These are phyloP conservation scores for Tetraselmis chui DNA, from an alignment of 139 green algal genomes.

Conservation along the genomic window DNA sequence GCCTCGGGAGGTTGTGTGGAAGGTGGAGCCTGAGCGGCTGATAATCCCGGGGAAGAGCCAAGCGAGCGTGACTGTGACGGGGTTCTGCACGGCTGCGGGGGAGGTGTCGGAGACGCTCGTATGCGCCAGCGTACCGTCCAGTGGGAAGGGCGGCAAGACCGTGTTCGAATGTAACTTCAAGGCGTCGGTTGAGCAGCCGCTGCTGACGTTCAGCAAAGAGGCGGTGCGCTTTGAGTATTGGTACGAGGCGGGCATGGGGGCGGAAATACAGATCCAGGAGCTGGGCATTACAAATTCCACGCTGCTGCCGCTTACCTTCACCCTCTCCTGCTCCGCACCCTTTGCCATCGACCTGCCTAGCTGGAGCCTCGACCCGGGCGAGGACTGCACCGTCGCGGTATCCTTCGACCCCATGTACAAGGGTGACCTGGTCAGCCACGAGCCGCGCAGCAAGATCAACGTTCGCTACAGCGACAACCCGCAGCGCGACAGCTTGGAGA, in stretches of 20 bases:
- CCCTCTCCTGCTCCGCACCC: conserved; percentile 33
- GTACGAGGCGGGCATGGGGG: conserved; percentile 33
- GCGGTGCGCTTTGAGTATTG: conserved; percentile 49
- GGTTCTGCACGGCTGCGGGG: neutral
- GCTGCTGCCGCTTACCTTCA: conserved; percentile 51
- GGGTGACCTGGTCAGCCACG: conserved; percentile 1
- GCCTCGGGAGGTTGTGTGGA: neutral
- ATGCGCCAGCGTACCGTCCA: neutral
- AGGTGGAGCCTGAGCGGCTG: neutral
- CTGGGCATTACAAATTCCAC: conserved; percentile 24
- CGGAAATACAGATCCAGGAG: conserved; percentile 3
- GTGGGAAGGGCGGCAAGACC: conserved; percentile 12
- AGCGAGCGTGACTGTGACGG: neutral
- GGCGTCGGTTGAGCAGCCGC: conserved; percentile 41
- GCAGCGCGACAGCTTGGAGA: conserved; percentile 56
- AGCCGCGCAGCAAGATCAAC: conserved; percentile 32
- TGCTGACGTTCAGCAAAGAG: conserved; percentile 55
- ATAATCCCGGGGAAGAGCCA: neutral
- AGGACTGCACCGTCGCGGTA: conserved; percentile 43
- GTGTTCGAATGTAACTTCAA: conserved; percentile 8
- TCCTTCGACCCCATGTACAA: conserved; percentile 42
- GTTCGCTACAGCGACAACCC: conserved; percentile 63
- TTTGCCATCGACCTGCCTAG: conserved; percentile 49
- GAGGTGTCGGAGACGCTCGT: neutral
- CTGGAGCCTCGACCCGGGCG: conserved; percentile 40